A percentile compares a stretch with the other conserved stretches of the same genome.
Evolutionary conservation across 768 basidiomycete species (phyloP).

Genomic region (Xerocomellus intermedius): DNA sequence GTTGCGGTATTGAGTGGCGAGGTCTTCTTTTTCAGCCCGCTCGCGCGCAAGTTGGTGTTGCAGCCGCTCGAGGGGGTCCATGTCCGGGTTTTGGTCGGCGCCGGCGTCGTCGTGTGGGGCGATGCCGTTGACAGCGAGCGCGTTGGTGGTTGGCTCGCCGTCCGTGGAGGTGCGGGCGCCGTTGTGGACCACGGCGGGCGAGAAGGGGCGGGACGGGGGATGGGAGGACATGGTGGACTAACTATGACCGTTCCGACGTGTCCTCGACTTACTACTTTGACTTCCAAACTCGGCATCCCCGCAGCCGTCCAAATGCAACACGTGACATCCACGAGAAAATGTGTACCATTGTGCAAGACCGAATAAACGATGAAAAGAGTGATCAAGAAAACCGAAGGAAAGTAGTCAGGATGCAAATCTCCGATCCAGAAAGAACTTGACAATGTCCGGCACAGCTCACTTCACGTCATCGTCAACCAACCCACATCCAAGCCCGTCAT

Average conservation of each 20-base stretch:
- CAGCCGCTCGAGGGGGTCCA: conserved; percentile 57
- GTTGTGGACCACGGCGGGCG: conserved; percentile 21
- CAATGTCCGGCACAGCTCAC: background rate
- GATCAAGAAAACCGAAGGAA: background rate
- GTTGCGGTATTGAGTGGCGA: conserved; percentile 81
- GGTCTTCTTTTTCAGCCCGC: conserved; percentile 82
- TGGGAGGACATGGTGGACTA: conserved; percentile 17
- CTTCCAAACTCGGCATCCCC: conserved; percentile 11
- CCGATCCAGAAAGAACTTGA: background rate
- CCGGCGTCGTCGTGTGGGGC: conserved; percentile 37
- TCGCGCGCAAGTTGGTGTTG: conserved; percentile 75
- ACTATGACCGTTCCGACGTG: conserved; percentile 1
- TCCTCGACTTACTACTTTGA: background rate
- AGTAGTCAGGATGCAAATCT: background rate
- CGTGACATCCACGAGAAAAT: conserved; percentile 6
- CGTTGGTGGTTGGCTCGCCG: conserved; percentile 40
- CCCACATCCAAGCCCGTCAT: conserved; percentile 85
- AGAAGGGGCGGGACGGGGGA: conserved; percentile 34
- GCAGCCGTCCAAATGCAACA: conserved; percentile 2
- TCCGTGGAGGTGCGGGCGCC: conserved; percentile 37
- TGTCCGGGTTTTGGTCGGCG: conserved; percentile 40
- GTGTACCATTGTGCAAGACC: background rate
- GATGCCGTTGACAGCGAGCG: conserved; percentile 33
- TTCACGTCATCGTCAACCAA: conserved; percentile 49
- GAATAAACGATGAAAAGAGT: background rate